Conservation (phyloP, 352 stramenopile genomes). For the Plasmopara viticola region DNA sequence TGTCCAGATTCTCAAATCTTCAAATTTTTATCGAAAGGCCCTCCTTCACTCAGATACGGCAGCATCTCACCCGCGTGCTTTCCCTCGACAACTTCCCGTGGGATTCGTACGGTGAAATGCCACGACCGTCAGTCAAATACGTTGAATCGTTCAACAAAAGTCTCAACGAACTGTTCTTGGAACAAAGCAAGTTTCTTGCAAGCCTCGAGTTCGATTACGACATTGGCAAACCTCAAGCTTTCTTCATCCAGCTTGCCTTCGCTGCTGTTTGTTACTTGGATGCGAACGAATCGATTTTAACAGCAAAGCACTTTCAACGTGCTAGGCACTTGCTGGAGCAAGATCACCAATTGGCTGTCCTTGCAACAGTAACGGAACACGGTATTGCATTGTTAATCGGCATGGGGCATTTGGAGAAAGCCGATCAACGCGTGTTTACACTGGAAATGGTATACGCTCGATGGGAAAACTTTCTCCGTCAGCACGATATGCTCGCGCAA, state of each 20-base stretch:
- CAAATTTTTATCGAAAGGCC: conserved; percentile 67
- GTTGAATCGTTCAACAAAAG: conserved; percentile 33
- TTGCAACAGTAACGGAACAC: conserved; percentile 57
- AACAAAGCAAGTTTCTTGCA: conserved; percentile 34
- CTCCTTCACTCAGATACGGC: conserved; percentile 45
- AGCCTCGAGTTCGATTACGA: conserved; percentile 75
- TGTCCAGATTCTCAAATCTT: conserved; percentile 68
- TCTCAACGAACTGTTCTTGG: conserved; percentile 28
- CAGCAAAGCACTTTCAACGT: conserved; percentile 34
- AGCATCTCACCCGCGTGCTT: conserved; percentile 37
- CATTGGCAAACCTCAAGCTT: conserved; percentile 54
- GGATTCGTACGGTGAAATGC: conserved; percentile 7
- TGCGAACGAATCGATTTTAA: conserved; percentile 30
- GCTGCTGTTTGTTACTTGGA: conserved; percentile 47
- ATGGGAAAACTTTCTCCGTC: conserved; percentile 75
- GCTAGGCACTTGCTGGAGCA: conserved; percentile 61
- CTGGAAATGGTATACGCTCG: conserved; percentile 81
- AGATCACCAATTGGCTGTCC: conserved; percentile 64
- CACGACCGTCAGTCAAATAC: conserved; percentile 24
- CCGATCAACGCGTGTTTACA: conserved; percentile 58
- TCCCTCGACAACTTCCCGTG: conserved; percentile 35
- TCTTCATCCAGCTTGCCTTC: conserved; percentile 57
- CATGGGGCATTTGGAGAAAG: conserved; percentile 73
- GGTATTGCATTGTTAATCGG: conserved; percentile 70
- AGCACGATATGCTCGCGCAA: conserved; percentile 60